Evolutionary conservation across 192 early-diverging fungal genomes (phyloP).

Genomic region (Helicostylum pulchrum): DNA sequence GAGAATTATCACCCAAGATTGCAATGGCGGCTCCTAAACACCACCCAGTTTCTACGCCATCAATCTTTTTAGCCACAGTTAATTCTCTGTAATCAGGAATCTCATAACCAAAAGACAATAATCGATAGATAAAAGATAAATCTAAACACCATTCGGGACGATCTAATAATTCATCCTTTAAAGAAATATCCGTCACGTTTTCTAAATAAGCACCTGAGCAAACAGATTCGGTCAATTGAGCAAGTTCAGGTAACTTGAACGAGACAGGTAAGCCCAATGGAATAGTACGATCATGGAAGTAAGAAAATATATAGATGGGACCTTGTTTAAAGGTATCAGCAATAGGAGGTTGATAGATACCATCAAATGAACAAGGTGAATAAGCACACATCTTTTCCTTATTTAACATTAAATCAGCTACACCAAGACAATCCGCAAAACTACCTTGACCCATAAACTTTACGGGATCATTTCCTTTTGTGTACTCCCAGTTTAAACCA

Average conservation of each 20-base stretch:
- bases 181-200: conserved; percentile 27
- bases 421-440: conserved; percentile 22
- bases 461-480: conserved; percentile 2
- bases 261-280: conserved; percentile 54
- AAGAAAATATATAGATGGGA: conserved; percentile 84
- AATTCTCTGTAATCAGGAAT: conserved; percentile 57
- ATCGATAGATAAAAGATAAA: conserved; percentile 70
- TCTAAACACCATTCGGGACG: conserved; percentile 76
- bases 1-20: conserved; percentile 50
- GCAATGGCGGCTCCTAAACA: conserved; percentile 79
- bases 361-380: conserved; percentile 75
- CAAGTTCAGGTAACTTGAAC: conserved; percentile 61
- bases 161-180: conserved; percentile 38
- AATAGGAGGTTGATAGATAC: conserved; percentile 75
- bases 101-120: conserved; percentile 72
- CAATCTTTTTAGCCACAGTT: conserved; percentile 77
- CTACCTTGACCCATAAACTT: conserved; percentile 8
- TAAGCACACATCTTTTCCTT: conserved; percentile 49
- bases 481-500: conserved; percentile 16
- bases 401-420: conserved; percentile 57
- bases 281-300: conserved; percentile 80
- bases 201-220: conserved; percentile 51
- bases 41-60: conserved; percentile 85
- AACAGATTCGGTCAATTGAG: conserved; percentile 53
- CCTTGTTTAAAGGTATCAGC: conserved; percentile 53